Base-by-base conservation (phyloP, 1,139 yeast genomes). In the Diutina neorugosa region DNA sequence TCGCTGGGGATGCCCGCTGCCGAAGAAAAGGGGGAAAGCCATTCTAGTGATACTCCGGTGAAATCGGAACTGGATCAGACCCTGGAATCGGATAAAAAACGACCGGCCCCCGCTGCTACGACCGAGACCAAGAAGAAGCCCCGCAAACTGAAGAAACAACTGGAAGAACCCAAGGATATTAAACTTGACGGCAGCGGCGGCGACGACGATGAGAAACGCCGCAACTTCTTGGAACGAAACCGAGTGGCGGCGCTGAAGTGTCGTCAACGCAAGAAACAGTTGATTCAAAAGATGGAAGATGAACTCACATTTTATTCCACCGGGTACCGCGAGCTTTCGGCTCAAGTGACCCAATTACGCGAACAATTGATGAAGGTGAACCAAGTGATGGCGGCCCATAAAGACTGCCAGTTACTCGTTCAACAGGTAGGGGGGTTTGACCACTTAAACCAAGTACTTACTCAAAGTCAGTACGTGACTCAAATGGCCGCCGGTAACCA, bases 181-280 rank as follows among this genome's bases (percentile, higher is more conserved):
- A 57, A 64, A 19, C 4, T 4, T 9, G 42, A 20, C 4, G 19
- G 27, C 20, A 11, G n/a, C 3, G 14, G 27, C 20, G n/a, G n/a
- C n/a, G 11, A 53, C 16, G 85, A 80, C 50, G 88, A 78, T 52
- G 93, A 86, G 51, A 89, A 86, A 63, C 78, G 98, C 37, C 82
- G 82, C 64, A 84, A 78, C 59, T 93, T 93, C 61, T 69, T 93
- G 59, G 98, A 93, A 65, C 76, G 98, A 57, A 93, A 93, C 66
- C 77, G 98, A 57, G 81, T 93, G 14, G 99, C 99, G 0, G 98
- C 98, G 0, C 82, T 94, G 44, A 91, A 90, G 67, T 94, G 98
- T 71, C 81, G 99, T 55, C 96, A 88, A 67, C 80, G 97, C 53
- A 94, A 93, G 76, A 93, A 94, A 70, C 91, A 88, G 64, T 85